These are phyloP conservation scores for Herpomyces periplanetae DNA, from an alignment of 2,329 filamentous ascomycete species.

Conservation along the genomic window DNA sequence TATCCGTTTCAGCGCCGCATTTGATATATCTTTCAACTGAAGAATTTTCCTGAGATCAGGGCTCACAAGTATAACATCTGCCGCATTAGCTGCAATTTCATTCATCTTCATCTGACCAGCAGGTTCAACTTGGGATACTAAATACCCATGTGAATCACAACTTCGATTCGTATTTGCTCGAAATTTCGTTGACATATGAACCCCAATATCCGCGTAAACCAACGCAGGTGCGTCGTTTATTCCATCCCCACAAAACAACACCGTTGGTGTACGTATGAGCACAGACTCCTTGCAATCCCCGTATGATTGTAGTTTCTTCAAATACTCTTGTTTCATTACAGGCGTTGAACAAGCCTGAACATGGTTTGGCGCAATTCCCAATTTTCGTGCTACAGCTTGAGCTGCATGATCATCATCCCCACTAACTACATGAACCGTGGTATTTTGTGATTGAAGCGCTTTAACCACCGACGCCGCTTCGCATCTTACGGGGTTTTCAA, in stretches of 20 bases:
- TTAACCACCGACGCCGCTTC: slow-evolving; percentile 14
- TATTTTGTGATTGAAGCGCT: slow-evolving; percentile 11
- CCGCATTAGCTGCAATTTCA: slow-evolving; percentile 23
- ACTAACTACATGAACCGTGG: slow-evolving; percentile 15
- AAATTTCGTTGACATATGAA: too few relatives aligned
- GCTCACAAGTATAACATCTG: slow-evolving; percentile 25
- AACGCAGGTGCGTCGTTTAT: slow-evolving; percentile 39
- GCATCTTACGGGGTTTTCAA: slow-evolving; percentile 11
- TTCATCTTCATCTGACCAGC: slow-evolving; percentile 15
- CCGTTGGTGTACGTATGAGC: slow-evolving; percentile 7
- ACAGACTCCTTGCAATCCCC: too few relatives aligned
- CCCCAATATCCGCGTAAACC: slow-evolving; percentile 25
- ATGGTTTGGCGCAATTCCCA: slow-evolving; percentile 9
- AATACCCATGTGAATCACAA: too few relatives aligned
- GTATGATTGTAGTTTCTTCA: slow-evolving; percentile 7
- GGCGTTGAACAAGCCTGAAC: slow-evolving; percentile 12
- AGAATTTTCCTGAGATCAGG: slow-evolving; percentile 16
- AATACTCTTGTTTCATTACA: slow-evolving; percentile 14
- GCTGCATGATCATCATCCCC: slow-evolving; percentile 15
- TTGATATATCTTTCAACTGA: slow-evolving; percentile 15
- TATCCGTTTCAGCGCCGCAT: slow-evolving; percentile 9
- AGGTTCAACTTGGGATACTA: too few relatives aligned
- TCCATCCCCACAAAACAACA: slow-evolving; percentile 35
- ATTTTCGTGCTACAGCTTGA: slow-evolving; percentile 9
- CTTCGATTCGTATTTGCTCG: too few relatives aligned